Evolutionary conservation across 2,329 filamentous ascomycete genomes (phyloP).

Genomic region (Stenocarpella maydis): DNA sequence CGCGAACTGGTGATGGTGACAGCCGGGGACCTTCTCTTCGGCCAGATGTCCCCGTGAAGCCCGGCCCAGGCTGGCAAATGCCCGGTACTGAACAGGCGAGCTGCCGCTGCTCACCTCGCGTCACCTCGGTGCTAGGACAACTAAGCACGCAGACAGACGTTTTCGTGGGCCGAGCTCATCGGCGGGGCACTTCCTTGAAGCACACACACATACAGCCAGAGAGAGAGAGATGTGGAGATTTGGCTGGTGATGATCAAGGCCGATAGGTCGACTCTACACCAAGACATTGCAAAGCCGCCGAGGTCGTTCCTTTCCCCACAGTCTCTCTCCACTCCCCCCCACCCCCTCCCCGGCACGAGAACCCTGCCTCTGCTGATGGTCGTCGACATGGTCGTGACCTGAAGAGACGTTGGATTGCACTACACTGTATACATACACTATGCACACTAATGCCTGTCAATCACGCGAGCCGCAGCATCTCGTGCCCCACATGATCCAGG

Average conservation of each 20-base stretch:
- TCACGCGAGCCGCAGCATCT: not conserved
- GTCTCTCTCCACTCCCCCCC: not conserved
- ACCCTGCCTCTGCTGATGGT: too few species aligned
- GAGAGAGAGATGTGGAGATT: too few species aligned
- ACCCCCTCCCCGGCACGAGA: slow-evolving; percentile 23
- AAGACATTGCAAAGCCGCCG: too few species aligned
- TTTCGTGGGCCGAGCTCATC: too few species aligned
- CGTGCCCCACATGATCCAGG: slow-evolving; percentile 9
- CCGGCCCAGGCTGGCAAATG: not conserved
- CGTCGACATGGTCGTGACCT: not conserved
- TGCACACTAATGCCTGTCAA: slow-evolving; percentile 8
- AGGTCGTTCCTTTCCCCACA: too few species aligned
- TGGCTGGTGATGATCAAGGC: too few species aligned
- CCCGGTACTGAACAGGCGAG: not conserved
- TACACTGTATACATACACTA: too few species aligned
- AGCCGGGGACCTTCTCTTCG: not conserved
- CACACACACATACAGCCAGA: too few species aligned
- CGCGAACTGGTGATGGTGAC: not conserved
- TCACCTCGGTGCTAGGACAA: too few species aligned
- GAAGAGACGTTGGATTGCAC: slow-evolving; percentile 1
- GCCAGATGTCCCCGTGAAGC: not conserved
- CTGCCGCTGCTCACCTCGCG: not conserved
- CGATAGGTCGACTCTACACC: too few species aligned
- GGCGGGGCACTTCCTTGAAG: too few species aligned
- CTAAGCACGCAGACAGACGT: too few species aligned